These are phyloP conservation scores for Didymella keratinophila DNA, from an alignment of 2,329 filamentous ascomycete species.

Conservation along the genomic window DNA sequence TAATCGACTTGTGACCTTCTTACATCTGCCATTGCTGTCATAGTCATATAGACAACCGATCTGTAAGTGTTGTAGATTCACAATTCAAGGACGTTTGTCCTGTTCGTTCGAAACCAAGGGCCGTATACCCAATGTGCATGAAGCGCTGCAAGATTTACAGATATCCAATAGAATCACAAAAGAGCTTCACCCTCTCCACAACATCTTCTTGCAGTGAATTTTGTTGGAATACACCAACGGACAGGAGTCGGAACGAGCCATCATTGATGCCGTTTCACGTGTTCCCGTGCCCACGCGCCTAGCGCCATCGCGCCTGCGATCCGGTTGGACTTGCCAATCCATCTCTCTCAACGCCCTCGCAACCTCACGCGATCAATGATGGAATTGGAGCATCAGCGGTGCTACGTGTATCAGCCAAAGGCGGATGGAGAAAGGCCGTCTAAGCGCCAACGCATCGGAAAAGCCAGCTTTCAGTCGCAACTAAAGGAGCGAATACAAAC, in stretches of 20 bases:
- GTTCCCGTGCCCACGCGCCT: constrained; percentile 42
- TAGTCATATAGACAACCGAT: background rate
- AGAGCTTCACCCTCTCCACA: background rate
- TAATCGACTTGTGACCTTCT: background rate
- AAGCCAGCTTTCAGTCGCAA: constrained; percentile 31
- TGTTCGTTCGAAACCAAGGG: background rate
- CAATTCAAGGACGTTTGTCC: background rate
- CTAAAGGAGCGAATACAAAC: constrained; percentile 62
- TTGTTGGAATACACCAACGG: background rate
- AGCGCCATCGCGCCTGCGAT: constrained; percentile 25
- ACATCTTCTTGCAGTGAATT: background rate
- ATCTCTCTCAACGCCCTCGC: constrained; percentile 11
- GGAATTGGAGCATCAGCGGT: constrained; percentile 61
- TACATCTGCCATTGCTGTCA: background rate
- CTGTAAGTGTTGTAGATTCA: constrained; percentile 11
- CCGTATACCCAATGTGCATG: background rate
- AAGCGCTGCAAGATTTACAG: background rate
- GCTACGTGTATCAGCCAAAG: constrained; percentile 55
- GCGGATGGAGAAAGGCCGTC: constrained; percentile 46
- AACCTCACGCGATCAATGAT: constrained; percentile 37
- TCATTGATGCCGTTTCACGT: constrained; percentile 24
- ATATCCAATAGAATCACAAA: constrained; percentile 5
- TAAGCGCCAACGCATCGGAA: constrained; percentile 53
- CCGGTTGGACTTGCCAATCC: constrained; percentile 18
- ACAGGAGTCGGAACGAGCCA: constrained; percentile 1